Evolutionary conservation across 192 early-diverging fungal genomes (phyloP).

Genomic region (Coemansia sp.): DNA sequence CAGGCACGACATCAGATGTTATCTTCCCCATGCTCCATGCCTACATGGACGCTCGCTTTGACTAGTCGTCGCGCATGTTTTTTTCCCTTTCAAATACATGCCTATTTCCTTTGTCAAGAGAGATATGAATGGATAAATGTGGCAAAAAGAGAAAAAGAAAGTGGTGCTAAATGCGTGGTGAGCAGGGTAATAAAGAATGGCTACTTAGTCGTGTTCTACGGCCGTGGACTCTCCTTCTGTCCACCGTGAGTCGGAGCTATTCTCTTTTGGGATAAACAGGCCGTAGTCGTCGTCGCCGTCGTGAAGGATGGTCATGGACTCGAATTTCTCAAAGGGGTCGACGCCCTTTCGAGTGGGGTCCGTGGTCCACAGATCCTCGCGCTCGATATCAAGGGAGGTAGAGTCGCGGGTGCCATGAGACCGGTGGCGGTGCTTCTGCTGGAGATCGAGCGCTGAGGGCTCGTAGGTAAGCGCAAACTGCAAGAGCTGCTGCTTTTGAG

Average conservation of each 20-base stretch:
- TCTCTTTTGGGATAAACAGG: constrained; percentile 47
- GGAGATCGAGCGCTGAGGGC: constrained; percentile 26
- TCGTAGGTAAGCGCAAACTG: constrained; percentile 51
- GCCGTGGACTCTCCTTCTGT: constrained; percentile 46
- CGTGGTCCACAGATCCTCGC: constrained; percentile 47
- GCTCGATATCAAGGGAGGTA: constrained; percentile 52
- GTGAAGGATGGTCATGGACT: constrained; percentile 56
- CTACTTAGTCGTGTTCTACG: constrained; percentile 52
- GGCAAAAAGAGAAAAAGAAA: neutral
- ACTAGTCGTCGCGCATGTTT: constrained; percentile 4
- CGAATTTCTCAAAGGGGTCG: constrained; percentile 54
- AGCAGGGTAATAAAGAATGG: neutral
- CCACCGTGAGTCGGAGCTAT: constrained; percentile 52
- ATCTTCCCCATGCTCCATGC: constrained; percentile 82
- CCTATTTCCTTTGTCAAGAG: no score
- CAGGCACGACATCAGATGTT: constrained; percentile 82
- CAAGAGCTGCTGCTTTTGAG: constrained; percentile 54
- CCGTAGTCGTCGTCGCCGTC: constrained; percentile 55
- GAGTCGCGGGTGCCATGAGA: constrained; percentile 23
- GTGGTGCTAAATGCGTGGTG: neutral
- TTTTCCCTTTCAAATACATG: no score
- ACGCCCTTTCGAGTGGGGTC: constrained; percentile 43
- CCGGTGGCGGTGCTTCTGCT: constrained; percentile 32
- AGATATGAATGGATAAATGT: neutral
- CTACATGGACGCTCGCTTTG: constrained; percentile 39